Evolutionary conservation across 495 filamentous ascomycete species (phyloP).

Genomic region (Terfezia claveryi): DNA sequence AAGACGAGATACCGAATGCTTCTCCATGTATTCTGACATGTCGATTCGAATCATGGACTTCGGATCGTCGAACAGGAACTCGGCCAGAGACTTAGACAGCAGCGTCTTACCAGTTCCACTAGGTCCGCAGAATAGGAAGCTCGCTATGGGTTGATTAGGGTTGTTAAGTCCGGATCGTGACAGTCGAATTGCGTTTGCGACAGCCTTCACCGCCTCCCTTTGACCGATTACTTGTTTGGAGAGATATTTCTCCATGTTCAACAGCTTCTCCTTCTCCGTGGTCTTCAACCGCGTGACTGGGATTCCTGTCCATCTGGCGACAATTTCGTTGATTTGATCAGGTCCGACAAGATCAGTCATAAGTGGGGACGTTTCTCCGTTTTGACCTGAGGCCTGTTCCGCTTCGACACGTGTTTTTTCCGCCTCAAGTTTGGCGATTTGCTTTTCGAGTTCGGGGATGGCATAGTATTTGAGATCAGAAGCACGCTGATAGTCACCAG

Average conservation of each 20-base stretch:
- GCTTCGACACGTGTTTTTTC: constrained; percentile 60
- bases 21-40: constrained; percentile 99
- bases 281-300: constrained; percentile 84
- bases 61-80: constrained; percentile 94
- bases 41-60: constrained; percentile 98
- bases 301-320: constrained; percentile 88
- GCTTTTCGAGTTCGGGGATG: constrained; percentile 68
- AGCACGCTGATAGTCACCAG: constrained; percentile 55
- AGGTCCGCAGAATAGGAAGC: constrained; percentile 95
- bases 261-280: constrained; percentile 86
- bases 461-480: constrained; percentile 93
- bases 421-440: constrained; percentile 57
- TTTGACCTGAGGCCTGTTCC: constrained; percentile 35
- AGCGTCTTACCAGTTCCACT: constrained; percentile 96
- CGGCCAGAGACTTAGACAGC: constrained; percentile 84
- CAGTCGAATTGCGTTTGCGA: constrained; percentile 86
- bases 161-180: constrained; percentile 84
- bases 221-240: constrained; percentile 74
- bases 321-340: constrained; percentile 98
- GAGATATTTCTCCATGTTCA: constrained; percentile 79
- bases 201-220: constrained; percentile 77
- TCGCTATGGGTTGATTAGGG: constrained; percentile 74
- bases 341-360: constrained; percentile 85
- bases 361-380: constrained; percentile 37
- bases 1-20: constrained; percentile 87